phyloP scores from a whole-genome alignment of 2,329 filamentous ascomycete species.

The Sporothrix curviconia region DNA sequence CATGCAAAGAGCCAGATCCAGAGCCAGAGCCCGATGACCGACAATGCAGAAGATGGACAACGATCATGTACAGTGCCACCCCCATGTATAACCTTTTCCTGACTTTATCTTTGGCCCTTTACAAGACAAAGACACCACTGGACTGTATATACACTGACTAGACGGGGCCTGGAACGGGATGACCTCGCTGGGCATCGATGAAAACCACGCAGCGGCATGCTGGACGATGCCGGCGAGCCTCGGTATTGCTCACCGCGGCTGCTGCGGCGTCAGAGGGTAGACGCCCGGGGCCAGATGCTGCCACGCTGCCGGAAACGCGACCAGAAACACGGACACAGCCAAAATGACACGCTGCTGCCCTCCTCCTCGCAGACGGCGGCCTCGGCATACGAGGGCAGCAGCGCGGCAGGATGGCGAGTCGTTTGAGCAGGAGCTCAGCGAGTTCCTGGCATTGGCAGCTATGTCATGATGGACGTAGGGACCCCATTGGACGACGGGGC shows the following conservation, averaged over 20 bases:
- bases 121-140: too few relatives aligned
- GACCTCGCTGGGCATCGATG: background rate
- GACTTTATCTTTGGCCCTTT: too few relatives aligned
- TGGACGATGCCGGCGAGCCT: constrained; percentile 9
- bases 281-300: too few relatives aligned
- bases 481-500: background rate
- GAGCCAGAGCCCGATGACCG: background rate
- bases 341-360: too few relatives aligned
- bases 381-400: background rate
- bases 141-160: too few relatives aligned
- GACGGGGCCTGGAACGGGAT: too few relatives aligned
- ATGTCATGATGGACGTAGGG: constrained; percentile 12
- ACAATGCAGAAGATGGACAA: background rate
- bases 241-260: constrained; percentile 1
- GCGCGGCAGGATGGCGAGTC: background rate
- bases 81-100: too few relatives aligned
- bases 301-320: too few relatives aligned
- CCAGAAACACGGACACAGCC: background rate
- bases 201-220: background rate
- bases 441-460: constrained; percentile 9
- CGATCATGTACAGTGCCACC: too few relatives aligned
- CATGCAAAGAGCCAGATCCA: background rate
- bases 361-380: background rate
- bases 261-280: background rate
- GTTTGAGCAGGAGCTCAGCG: constrained; percentile 9